Conservation (phyloP, 2,329 filamentous ascomycete genomes). For the Nigrograna mackinnonii region DNA sequence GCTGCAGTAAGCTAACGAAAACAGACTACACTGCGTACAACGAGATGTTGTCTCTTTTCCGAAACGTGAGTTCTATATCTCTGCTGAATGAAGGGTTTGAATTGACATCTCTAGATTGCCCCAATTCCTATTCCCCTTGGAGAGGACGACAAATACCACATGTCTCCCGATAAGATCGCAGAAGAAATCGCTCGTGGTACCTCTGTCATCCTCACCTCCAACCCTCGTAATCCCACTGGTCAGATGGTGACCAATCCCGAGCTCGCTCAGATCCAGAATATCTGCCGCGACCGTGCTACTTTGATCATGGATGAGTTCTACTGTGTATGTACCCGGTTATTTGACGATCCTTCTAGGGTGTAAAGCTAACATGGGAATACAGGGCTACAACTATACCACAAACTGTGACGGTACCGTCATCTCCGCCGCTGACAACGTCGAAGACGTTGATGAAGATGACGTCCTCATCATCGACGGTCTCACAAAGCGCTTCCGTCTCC, state of each 20-base stretch:
- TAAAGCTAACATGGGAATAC: no score
- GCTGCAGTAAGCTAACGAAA: conserved; percentile 17
- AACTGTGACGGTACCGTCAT: conserved; percentile 90
- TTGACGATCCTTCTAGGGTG: no score
- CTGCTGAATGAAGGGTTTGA: not conserved
- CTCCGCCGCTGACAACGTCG: conserved; percentile 84
- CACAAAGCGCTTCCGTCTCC: conserved; percentile 94
- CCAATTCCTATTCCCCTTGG: conserved; percentile 66
- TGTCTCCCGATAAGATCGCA: conserved; percentile 89
- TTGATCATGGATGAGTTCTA: conserved; percentile 98
- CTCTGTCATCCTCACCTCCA: conserved; percentile 86
- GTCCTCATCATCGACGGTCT: conserved; percentile 94
- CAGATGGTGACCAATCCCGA: conserved; percentile 84
- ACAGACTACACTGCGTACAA: conserved; percentile 91
- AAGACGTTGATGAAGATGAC: conserved; percentile 78
- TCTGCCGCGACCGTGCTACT: conserved; percentile 87
- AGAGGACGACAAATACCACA: conserved; percentile 86
- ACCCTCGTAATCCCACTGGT: conserved; percentile 93
- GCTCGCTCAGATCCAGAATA: conserved; percentile 86
- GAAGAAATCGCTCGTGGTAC: conserved; percentile 84
- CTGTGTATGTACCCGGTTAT: no score
- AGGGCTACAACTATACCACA: conserved; percentile 92
- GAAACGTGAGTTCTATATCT: conserved; percentile 64
- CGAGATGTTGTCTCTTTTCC: conserved; percentile 94
- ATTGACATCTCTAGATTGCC: conserved; percentile 25